A percentile compares a stretch with the other conserved stretches of the same genome.
These are phyloP conservation scores for Diversispora epigaea DNA, from an alignment of 192 early-diverging fungal genomes.

Conservation along the genomic window DNA sequence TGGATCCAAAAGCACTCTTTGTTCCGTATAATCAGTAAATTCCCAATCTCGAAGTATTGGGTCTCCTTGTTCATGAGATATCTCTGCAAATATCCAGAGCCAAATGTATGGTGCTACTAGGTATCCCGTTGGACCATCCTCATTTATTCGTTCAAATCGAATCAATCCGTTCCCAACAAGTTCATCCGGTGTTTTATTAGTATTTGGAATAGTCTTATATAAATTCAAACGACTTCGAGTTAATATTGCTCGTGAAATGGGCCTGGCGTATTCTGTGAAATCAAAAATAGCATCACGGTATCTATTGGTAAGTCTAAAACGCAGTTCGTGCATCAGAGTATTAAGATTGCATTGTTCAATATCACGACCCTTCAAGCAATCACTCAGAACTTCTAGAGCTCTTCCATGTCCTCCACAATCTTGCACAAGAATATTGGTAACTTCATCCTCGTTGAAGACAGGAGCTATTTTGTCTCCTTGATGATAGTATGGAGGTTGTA, in stretches of 20 bases:
- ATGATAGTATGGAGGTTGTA: neutral
- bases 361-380: neutral
- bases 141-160: conserved; percentile 2
- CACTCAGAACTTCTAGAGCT: conserved; percentile 33
- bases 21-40: conserved; percentile 14
- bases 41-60: neutral
- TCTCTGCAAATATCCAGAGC: conserved; percentile 38
- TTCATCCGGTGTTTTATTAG: neutral
- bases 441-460: conserved; percentile 18
- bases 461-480: neutral
- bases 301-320: conserved; percentile 15
- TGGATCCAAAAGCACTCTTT: neutral
- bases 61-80: conserved; percentile 17
- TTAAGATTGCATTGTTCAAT: conserved; percentile 29
- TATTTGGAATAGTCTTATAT: neutral
- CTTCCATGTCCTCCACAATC: conserved; percentile 42
- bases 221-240: neutral
- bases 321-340: conserved; percentile 34
- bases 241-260: conserved; percentile 9
- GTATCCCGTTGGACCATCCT: neutral
- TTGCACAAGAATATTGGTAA: conserved; percentile 36
- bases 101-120: conserved; percentile 40
- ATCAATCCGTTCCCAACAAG: neutral
- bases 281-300: conserved; percentile 28
- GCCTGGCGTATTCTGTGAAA: neutral